phyloP scores from a whole-genome alignment of 1,139 yeast genomes.

The Scheffersomyces parashehatae region DNA sequence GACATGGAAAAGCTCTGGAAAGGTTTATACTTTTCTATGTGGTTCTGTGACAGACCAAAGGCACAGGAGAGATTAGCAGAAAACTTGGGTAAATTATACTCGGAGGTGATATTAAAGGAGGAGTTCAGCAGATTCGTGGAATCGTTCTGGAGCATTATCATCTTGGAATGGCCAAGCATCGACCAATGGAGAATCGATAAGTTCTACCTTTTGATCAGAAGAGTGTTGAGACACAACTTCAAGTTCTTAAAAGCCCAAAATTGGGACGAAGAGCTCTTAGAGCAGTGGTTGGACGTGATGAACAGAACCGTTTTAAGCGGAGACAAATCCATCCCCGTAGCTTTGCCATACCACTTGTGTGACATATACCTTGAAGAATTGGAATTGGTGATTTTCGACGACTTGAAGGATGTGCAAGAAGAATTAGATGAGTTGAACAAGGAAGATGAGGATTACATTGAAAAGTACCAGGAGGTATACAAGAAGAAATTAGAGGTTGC shows the following conservation, averaged over 20 bases:
- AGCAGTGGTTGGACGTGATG: slow-evolving; percentile 46
- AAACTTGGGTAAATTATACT: slow-evolving; percentile 64
- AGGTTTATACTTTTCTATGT: slow-evolving; percentile 89
- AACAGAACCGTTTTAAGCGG: slow-evolving; percentile 49
- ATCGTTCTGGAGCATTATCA: slow-evolving; percentile 82
- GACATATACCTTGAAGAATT: slow-evolving; percentile 87
- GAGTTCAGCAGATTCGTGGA: slow-evolving; percentile 55
- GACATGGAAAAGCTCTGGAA: slow-evolving; percentile 90
- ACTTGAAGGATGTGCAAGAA: slow-evolving; percentile 39
- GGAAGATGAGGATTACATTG: slow-evolving; percentile 25
- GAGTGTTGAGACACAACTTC: slow-evolving; percentile 68
- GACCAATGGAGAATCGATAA: slow-evolving; percentile 91
- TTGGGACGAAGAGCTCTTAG: slow-evolving; percentile 58
- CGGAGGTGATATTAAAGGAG: slow-evolving; percentile 42
- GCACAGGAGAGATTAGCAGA: slow-evolving; percentile 87
- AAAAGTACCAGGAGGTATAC: slow-evolving; percentile 25
- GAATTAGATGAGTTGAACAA: slow-evolving; percentile 37
- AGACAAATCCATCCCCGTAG: slow-evolving; percentile 61
- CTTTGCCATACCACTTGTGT: slow-evolving; percentile 80
- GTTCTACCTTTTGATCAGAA: slow-evolving; percentile 76
- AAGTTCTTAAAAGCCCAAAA: slow-evolving; percentile 51
- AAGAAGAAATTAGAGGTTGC: slow-evolving; percentile 32
- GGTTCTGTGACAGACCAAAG: slow-evolving; percentile 92
- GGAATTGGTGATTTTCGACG: slow-evolving; percentile 61
- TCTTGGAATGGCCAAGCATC: slow-evolving; percentile 79